phyloP scores from a whole-genome alignment of 768 basidiomycete species.

The Kwoniella bestiolae region DNA sequence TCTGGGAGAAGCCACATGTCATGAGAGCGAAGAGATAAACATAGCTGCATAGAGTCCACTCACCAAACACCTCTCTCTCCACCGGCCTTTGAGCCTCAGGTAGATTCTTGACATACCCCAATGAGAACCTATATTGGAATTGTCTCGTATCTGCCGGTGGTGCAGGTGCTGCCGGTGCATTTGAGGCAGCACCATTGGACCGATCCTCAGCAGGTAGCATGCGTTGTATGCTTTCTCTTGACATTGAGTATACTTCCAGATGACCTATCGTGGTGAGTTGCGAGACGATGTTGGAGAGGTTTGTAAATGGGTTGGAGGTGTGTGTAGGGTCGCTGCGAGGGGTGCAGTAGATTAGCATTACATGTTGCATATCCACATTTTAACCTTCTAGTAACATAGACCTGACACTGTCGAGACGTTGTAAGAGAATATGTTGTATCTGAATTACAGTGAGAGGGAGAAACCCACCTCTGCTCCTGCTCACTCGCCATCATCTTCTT shows the following conservation, averaged over 20 bases:
- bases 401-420: no score
- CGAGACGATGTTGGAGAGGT: slow-evolving; percentile 55
- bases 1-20: no score
- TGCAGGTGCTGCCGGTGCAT: slow-evolving; percentile 12
- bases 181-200: slow-evolving; percentile 12
- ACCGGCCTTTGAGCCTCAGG: slow-evolving; percentile 55
- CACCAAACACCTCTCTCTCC: slow-evolving; percentile 57
- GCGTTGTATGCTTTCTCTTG: slow-evolving; percentile 56
- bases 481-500: slow-evolving; percentile 46
- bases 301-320: slow-evolving; percentile 53
- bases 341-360: background rate
- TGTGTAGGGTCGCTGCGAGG: slow-evolving; percentile 30
- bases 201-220: slow-evolving; percentile 47
- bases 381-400: no score
- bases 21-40: no score
- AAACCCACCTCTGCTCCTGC: slow-evolving; percentile 37
- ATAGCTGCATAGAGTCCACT: slow-evolving; percentile 28
- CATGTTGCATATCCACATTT: background rate
- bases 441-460: no score
- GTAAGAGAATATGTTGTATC: no score
- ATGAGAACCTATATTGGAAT: slow-evolving; percentile 58
- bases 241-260: slow-evolving; percentile 57
- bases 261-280: slow-evolving; percentile 54
- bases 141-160: slow-evolving; percentile 39
- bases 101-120: slow-evolving; percentile 51